Percentiles rank a stretch among this genome's conserved stretches.
Evolutionary conservation across 2,329 filamentous ascomycete genomes (phyloP).

Genomic region (Beauveria sp.): DNA sequence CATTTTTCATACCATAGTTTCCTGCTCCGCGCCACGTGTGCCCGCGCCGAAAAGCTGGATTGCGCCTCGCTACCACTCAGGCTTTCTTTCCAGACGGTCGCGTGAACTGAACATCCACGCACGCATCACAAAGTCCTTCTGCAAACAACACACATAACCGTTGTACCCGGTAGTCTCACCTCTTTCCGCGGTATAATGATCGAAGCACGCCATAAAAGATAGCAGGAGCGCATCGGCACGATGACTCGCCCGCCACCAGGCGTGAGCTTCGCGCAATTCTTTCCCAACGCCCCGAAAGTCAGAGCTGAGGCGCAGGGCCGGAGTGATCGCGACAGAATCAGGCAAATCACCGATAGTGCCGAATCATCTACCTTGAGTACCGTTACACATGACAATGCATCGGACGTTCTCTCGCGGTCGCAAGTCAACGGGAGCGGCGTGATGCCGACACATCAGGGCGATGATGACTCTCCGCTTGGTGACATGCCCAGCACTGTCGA

Average conservation of each 20-base stretch:
- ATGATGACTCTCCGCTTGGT: conserved; percentile 51
- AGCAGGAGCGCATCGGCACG: conserved; percentile 45
- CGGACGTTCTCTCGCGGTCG: not conserved
- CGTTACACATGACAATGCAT: conserved; percentile 18
- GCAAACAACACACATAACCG: conserved; percentile 1
- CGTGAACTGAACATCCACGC: conserved; percentile 7
- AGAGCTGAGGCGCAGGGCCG: conserved; percentile 38
- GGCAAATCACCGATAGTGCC: conserved; percentile 18
- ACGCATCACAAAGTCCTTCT: not conserved
- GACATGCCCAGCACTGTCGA: conserved; percentile 64
- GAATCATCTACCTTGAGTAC: conserved; percentile 19
- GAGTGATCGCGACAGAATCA: conserved; percentile 25
- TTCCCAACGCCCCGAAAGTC: conserved; percentile 67
- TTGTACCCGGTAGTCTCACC: conserved; percentile 14
- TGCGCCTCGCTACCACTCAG: not conserved
- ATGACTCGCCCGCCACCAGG: conserved; percentile 71
- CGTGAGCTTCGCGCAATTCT: conserved; percentile 81
- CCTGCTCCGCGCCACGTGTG: not conserved
- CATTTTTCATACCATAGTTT: not conserved
- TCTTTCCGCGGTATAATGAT: conserved; percentile 47
- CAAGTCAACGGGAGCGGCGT: conserved; percentile 20
- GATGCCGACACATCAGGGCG: conserved; percentile 37
- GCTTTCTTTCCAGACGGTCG: conserved; percentile 8
- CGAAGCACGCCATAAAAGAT: conserved; percentile 44
- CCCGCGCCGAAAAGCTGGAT: conserved; percentile 3